Conservation (phyloP, 2,329 filamentous ascomycete genomes). For the Gnomoniopsis sp. region DNA sequence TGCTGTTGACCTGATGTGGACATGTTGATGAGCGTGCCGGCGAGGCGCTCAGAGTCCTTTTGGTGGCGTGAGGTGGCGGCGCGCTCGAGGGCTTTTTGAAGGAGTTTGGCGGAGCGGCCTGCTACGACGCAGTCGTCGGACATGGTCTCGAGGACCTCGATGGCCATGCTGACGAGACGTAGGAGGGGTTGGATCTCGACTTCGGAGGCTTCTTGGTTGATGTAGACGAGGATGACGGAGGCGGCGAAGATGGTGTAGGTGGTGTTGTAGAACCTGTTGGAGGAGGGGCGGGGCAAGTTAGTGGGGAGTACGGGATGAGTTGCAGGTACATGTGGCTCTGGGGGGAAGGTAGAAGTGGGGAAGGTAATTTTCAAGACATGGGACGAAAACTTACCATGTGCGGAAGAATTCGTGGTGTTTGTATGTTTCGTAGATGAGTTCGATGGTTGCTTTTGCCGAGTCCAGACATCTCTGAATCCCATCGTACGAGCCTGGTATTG, state of each 20-base stretch:
- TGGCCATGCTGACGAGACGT: conserved; percentile 21
- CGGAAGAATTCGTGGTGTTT: conserved; percentile 28
- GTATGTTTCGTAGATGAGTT: conserved; percentile 27
- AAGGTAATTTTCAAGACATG: background rate
- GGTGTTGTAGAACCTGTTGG: conserved; percentile 28
- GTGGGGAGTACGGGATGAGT: no score
- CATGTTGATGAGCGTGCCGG: conserved; percentile 16
- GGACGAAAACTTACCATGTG: conserved; percentile 22
- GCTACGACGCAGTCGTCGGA: conserved; percentile 24
- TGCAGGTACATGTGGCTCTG: no score
- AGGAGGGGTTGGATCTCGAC: conserved; percentile 19
- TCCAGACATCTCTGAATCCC: conserved; percentile 24
- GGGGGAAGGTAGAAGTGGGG: no score
- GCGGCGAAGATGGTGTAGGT: conserved; percentile 28
- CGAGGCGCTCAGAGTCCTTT: conserved; percentile 16
- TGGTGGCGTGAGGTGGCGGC: conserved; percentile 15
- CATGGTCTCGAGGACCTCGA: conserved; percentile 18
- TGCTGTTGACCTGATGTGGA: background rate
- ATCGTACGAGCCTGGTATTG: conserved; percentile 19
- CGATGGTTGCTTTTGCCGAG: conserved; percentile 26
- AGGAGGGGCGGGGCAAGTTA: background rate
- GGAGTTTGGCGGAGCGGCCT: conserved; percentile 23
- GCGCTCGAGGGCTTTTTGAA: conserved; percentile 23
- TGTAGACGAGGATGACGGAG: conserved; percentile 28
- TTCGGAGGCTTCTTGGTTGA: conserved; percentile 22